Base-by-base conservation (phyloP, 176 grass and related monocot species). In the Carex parvula region DNA sequence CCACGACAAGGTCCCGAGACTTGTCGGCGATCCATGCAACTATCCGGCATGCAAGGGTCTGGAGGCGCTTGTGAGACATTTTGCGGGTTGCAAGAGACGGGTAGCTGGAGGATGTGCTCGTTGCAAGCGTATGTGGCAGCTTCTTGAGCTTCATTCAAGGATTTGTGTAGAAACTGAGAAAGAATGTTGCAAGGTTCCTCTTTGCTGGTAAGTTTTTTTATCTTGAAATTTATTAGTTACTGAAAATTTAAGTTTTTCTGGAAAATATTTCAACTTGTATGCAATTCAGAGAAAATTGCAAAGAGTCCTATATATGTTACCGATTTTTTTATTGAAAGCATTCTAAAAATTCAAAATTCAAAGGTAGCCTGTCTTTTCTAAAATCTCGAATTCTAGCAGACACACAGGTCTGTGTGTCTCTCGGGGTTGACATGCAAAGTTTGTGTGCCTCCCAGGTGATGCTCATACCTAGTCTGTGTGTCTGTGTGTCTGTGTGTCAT, bases 111-210 rank as follows among this genome's bases (percentile, higher is more conserved):
- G 95, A n/a, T 97, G 95, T 5, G 81, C 81, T 0, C 90, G 84
- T 65, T 97, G 95, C 84, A 97, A 94, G 86, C 86, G 92, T 0
- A 94, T 94, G 84, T 97, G 95, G 95, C 95, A 97, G 81, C 85
- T 97, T 55, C 90, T 97, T 58, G 90, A 92, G 81, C 85, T 97
- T 50, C 95, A 97, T 75, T 97, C 95, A 5, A 81, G 89, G 54
- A 92, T 97, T 75, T 97, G 95, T 69, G 75, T 62, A 8, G 72
- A 86, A 56, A 84, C 71, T 1, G 84, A 80, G 70, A 81, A 54
- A 66, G 44, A 83, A 29, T 17, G 63, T 42, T 97, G 92, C 89
- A 92, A 89, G 85, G 95, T 97, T 39, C 95, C 95, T 61, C 84
- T 97, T 17, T 97, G 92, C 85, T 91, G 90, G 95, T 94, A 80